These are phyloP conservation scores for Phaffomyces opuntiae DNA, from an alignment of 805 yeast genomes.

Conservation along the genomic window DNA sequence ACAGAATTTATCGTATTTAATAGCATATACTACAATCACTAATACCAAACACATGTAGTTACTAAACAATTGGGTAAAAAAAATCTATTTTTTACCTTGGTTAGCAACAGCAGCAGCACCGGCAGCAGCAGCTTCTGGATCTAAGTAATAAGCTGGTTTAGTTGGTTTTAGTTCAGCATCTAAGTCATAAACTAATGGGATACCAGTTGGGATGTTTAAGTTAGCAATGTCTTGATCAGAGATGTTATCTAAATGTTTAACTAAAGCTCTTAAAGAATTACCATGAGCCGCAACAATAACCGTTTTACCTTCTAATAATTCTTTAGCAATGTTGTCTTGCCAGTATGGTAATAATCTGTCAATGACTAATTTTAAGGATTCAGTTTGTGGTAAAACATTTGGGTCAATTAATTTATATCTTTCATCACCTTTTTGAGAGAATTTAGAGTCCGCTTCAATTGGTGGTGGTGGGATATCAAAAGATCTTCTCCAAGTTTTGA, in stretches of 20 bases:
- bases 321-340: constrained; percentile 86
- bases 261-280: constrained; percentile 94
- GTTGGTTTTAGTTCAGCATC: constrained; percentile 81
- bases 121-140: constrained; percentile 99
- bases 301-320: constrained; percentile 79
- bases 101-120: constrained; percentile 99
- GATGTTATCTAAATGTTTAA: constrained; percentile 90
- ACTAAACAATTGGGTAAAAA: not conserved
- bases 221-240: constrained; percentile 89
- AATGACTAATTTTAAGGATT: constrained; percentile 88
- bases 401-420: constrained; percentile 85
- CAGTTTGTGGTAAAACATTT: constrained; percentile 84
- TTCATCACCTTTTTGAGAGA: constrained; percentile 77
- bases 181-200: constrained; percentile 94
- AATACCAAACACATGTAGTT: not conserved
- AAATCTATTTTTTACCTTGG: constrained; percentile 67
- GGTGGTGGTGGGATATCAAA: constrained; percentile 95
- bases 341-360: constrained; percentile 96
- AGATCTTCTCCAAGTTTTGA: constrained; percentile 97
- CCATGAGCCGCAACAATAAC: constrained; percentile 96
- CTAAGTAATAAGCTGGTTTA: constrained; percentile 93
- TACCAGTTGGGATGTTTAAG: constrained; percentile 97
- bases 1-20: too few relatives aligned
- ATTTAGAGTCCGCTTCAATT: constrained; percentile 70
- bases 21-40: too few relatives aligned